A percentile compares a stretch with the other conserved stretches of the same genome.
These are phyloP conservation scores for Citeromyces nyonsensis DNA, from an alignment of 805 yeast genomes.

Conservation along the genomic window DNA sequence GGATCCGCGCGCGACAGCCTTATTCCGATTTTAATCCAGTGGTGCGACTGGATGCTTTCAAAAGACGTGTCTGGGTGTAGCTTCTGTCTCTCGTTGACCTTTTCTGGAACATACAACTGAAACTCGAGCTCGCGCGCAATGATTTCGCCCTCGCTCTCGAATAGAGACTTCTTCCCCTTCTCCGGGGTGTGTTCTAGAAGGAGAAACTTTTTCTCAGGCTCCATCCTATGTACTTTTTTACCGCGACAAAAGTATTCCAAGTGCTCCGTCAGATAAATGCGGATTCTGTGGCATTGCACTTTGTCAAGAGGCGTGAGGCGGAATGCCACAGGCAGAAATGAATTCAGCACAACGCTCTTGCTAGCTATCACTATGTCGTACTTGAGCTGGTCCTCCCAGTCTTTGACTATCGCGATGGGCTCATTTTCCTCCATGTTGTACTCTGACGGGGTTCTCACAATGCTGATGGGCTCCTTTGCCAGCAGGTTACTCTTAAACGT, in stretches of 20 bases:
- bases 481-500: constrained; percentile 67
- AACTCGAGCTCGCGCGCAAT: constrained; percentile 73
- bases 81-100: constrained; percentile 34
- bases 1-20: constrained; percentile 60
- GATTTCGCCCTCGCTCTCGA: constrained; percentile 35
- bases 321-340: constrained; percentile 73
- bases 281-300: constrained; percentile 70
- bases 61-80: constrained; percentile 81
- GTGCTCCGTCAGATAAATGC: constrained; percentile 79
- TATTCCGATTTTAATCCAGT: constrained; percentile 87
- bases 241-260: constrained; percentile 79
- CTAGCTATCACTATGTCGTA: constrained; percentile 89
- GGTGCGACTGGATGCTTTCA: constrained; percentile 73
- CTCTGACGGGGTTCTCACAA: constrained; percentile 68
- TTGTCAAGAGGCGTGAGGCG: constrained; percentile 78
- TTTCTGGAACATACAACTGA: constrained; percentile 72
- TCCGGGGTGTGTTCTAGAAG: constrained; percentile 68
- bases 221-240: constrained; percentile 82
- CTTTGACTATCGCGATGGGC: constrained; percentile 79
- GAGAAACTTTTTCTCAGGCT: constrained; percentile 72
- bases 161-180: constrained; percentile 28
- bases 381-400: constrained; percentile 86
- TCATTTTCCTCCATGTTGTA: constrained; percentile 78
- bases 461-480: constrained; percentile 45
- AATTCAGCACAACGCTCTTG: constrained; percentile 73